Percentiles rank a stretch among this genome's conserved stretches.
phyloP scores from a whole-genome alignment of 2,329 filamentous ascomycete species.

The Diaporthe helianthi region DNA sequence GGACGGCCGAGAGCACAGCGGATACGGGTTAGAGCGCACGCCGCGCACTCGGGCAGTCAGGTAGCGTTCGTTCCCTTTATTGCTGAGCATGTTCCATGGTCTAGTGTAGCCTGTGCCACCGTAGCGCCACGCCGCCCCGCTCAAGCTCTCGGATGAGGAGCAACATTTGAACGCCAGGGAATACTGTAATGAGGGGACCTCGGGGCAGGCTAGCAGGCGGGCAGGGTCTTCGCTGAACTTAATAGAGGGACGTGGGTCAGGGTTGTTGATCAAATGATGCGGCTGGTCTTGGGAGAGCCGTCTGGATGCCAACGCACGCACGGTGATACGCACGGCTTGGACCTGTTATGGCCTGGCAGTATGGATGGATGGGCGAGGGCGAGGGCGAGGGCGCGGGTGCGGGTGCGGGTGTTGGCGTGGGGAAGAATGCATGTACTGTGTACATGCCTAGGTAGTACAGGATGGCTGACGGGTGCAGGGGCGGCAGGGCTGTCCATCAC shows the following conservation, averaged over 20 bases:
- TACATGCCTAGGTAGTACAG: too few species aligned
- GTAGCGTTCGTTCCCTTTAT: background rate
- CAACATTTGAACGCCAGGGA: slow-evolving; percentile 22
- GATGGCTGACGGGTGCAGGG: slow-evolving; percentile 25
- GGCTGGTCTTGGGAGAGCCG: slow-evolving; percentile 5
- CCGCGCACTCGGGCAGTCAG: background rate
- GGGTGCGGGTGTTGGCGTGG: slow-evolving; percentile 11
- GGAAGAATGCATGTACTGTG: too few species aligned
- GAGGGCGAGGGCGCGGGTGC: slow-evolving; percentile 12
- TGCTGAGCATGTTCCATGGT: background rate
- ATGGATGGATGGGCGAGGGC: background rate
- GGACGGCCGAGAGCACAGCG: background rate
- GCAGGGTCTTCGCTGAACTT: slow-evolving; percentile 23
- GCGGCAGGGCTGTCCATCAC: slow-evolving; percentile 1
- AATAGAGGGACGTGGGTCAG: slow-evolving; percentile 31
- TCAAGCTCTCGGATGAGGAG: background rate
- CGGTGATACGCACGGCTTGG: slow-evolving; percentile 24
- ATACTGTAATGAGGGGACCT: background rate
- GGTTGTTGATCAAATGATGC: slow-evolving; percentile 19
- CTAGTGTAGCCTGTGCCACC: background rate
- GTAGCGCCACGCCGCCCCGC: background rate
- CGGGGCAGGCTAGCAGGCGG: too few species aligned
- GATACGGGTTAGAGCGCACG: background rate
- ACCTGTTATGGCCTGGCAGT: slow-evolving; percentile 3
- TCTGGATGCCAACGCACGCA: slow-evolving; percentile 29